Percentiles rank a stretch among this genome's conserved stretches.
Evolutionary conservation across 2,329 filamentous ascomycete genomes (phyloP).

Genomic region (Meredithiella fracta): DNA sequence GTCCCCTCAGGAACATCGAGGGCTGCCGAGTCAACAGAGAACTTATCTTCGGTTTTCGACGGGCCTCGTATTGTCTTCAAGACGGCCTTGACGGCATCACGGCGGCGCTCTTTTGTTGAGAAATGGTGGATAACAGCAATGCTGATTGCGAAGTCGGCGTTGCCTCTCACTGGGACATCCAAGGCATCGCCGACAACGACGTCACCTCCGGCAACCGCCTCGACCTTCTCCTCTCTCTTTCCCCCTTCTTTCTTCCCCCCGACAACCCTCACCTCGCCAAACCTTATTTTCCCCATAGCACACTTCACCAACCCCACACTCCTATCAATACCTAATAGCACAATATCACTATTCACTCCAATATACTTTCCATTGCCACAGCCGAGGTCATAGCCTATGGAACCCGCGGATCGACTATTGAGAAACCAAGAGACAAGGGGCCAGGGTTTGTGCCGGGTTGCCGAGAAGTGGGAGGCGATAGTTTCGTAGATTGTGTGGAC

Average conservation of each 20-base stretch:
- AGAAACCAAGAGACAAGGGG: constrained; percentile 76
- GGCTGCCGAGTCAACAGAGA: constrained; percentile 1
- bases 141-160: constrained; percentile 71
- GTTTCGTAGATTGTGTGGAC: constrained; percentile 86
- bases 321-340: constrained; percentile 73
- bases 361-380: constrained; percentile 98
- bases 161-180: constrained; percentile 50
- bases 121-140: constrained; percentile 92
- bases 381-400: constrained; percentile 76
- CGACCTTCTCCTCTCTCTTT: constrained; percentile 22
- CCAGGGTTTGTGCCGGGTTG: constrained; percentile 73
- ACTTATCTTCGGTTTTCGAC: not conserved
- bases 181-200: constrained; percentile 69
- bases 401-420: constrained; percentile 43
- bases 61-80: constrained; percentile 44
- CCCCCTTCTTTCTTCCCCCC: not conserved
- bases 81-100: constrained; percentile 55
- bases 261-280: constrained; percentile 19
- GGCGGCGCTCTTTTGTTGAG: constrained; percentile 56
- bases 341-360: constrained; percentile 56
- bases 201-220: constrained; percentile 29
- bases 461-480: constrained; percentile 71
- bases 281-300: constrained; percentile 35
- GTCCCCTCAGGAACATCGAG: constrained; percentile 8
- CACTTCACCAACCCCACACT: constrained; percentile 55